Percentiles rank a stretch among this genome's conserved stretches.
These are phyloP conservation scores for Chalara sp. DNA, from an alignment of 2,329 filamentous ascomycete genomes.

Conservation along the genomic window DNA sequence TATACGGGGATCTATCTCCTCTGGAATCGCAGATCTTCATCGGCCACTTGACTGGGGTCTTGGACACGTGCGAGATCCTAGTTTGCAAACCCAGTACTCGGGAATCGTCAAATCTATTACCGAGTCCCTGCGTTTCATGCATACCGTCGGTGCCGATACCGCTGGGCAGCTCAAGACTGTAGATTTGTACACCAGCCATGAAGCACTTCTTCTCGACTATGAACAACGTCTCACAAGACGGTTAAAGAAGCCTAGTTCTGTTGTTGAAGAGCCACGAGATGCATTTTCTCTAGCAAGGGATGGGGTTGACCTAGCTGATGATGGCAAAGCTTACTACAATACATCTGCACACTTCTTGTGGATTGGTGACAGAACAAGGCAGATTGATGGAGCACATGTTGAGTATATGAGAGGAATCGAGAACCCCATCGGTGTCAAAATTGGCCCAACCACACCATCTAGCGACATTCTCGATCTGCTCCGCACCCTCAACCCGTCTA, in stretches of 20 bases:
- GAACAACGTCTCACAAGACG: conserved; percentile 80
- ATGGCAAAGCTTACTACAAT: conserved; percentile 66
- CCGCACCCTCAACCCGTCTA: conserved; percentile 73
- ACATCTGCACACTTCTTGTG: conserved; percentile 96
- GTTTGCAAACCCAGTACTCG: conserved; percentile 79
- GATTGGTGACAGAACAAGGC: conserved; percentile 94
- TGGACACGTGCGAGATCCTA: conserved; percentile 80
- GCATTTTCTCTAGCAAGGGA: conserved; percentile 4
- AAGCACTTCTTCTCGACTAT: conserved; percentile 90
- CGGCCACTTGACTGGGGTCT: conserved; percentile 91
- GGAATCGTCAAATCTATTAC: conserved; percentile 79
- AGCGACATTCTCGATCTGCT: conserved; percentile 74
- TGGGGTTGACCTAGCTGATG: conserved; percentile 14
- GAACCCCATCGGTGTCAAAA: conserved; percentile 95
- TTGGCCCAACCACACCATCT: conserved; percentile 77
- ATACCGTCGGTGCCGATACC: conserved; percentile 83
- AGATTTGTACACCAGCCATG: conserved; percentile 92
- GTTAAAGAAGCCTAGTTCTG: conserved; percentile 52
- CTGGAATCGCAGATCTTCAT: conserved; percentile 89
- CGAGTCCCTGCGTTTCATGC: conserved; percentile 90
- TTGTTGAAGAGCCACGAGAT: conserved; percentile 3
- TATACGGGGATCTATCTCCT: conserved; percentile 73
- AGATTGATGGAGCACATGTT: conserved; percentile 88
- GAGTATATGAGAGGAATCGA: conserved; percentile 96
- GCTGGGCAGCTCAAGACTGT: conserved; percentile 81